Conservation (phyloP, 164 flowering plant species). For the Pachysandra terminalis region DNA sequence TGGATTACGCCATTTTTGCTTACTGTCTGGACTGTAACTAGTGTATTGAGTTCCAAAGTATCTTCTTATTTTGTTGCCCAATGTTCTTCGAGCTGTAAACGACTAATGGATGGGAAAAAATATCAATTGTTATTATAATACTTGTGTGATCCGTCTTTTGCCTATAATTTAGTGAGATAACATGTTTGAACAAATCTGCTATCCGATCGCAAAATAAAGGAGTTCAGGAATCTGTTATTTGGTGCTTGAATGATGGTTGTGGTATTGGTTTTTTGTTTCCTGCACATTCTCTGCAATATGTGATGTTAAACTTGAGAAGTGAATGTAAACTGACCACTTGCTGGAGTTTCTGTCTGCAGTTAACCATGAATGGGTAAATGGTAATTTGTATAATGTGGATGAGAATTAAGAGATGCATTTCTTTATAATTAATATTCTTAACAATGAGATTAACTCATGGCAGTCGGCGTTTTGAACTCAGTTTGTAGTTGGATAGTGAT, state of each 20-base stretch:
- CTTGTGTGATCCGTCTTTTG: not conserved
- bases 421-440: too few species aligned
- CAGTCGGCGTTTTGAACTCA: not conserved
- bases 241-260: not conserved
- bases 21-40: conserved; percentile 21
- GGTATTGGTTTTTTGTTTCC: not conserved
- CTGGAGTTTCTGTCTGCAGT: not conserved
- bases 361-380: too few species aligned
- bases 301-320: not conserved
- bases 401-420: too few species aligned
- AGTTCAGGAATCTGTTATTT: not conserved
- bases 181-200: not conserved
- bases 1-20: conserved; percentile 16
- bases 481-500: not conserved
- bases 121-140: too few species aligned
- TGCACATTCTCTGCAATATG: not conserved
- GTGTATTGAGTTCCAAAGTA: not conserved
- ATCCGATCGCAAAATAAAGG: not conserved
- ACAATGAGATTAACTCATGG: not conserved
- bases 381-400: too few species aligned
- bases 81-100: not conserved
- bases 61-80: conserved; percentile 7
- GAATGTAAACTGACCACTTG: not conserved
- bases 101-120: not conserved
- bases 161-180: not conserved